Percentiles rank a stretch among this genome's conserved stretches.
Conservation (phyloP, 1,284 basidiomycete genomes). For the Rhodotorula mucilaginosa region DNA sequence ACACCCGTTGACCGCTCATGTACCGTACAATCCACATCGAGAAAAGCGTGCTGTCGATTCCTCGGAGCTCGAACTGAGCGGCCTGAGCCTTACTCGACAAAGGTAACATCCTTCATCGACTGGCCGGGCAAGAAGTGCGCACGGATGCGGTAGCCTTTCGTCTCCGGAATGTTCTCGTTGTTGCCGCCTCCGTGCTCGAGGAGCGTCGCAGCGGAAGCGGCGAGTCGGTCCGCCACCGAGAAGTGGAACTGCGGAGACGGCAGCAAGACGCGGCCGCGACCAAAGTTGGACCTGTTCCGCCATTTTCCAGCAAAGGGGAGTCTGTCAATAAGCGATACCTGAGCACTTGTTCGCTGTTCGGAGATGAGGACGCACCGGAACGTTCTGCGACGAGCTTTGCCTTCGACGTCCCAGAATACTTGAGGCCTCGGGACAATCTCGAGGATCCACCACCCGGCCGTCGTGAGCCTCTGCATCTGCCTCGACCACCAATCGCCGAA, state of each 20-base stretch:
- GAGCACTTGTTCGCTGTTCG: no score
- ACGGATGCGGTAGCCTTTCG: conserved; percentile 5
- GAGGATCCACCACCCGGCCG: conserved; percentile 23
- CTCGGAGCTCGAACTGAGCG: no score
- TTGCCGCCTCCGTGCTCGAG: conserved; percentile 12
- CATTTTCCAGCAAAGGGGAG: no score
- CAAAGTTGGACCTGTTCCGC: conserved; percentile 19
- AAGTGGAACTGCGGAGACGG: conserved; percentile 21
- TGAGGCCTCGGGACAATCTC: conserved; percentile 24
- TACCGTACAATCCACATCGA: no score
- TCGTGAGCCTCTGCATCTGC: background rate
- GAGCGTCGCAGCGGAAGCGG: conserved; percentile 1
- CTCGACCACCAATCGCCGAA: conserved; percentile 1
- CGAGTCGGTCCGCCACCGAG: conserved; percentile 19
- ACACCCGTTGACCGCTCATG: no score
- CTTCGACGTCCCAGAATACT: conserved; percentile 24
- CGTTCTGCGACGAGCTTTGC: background rate
- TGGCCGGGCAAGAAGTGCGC: conserved; percentile 11
- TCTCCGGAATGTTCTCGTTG: conserved; percentile 26
- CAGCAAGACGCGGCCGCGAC: conserved; percentile 21
- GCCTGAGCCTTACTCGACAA: conserved; percentile 9
- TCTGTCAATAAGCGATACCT: no score
- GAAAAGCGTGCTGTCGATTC: background rate
- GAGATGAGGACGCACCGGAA: conserved; percentile 6
- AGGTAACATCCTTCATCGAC: conserved; percentile 7